Conservation (phyloP, 495 filamentous ascomycete species). For the Hypoxylon perforatum region DNA sequence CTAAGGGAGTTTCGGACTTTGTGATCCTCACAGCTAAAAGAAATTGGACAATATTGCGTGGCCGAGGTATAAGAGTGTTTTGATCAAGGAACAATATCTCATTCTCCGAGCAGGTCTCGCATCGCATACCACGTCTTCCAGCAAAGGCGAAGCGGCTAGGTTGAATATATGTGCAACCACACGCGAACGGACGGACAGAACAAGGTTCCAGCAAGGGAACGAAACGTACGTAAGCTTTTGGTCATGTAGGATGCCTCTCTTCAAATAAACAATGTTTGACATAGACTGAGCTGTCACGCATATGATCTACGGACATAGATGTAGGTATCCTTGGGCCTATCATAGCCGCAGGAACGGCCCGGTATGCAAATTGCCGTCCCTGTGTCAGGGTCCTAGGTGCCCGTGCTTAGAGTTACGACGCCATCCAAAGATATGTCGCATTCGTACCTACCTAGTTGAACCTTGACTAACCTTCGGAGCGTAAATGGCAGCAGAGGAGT, state of each 20-base stretch:
- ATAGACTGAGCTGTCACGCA: slow-evolving; percentile 23
- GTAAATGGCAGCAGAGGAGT: background rate
- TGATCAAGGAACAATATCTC: background rate
- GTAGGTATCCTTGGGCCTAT: slow-evolving; percentile 26
- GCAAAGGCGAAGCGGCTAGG: background rate
- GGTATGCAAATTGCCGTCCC: slow-evolving; percentile 21
- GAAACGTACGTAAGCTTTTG: slow-evolving; percentile 2
- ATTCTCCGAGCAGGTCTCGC: background rate
- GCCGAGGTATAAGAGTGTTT: background rate
- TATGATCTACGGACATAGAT: slow-evolving; percentile 18
- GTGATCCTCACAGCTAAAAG: background rate
- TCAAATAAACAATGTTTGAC: slow-evolving; percentile 18
- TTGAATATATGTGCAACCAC: background rate
- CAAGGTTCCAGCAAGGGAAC: background rate
- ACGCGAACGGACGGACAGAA: background rate
- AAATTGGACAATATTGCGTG: background rate
- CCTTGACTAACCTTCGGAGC: background rate
- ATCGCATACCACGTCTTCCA: background rate
- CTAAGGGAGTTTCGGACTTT: slow-evolving; percentile 1
- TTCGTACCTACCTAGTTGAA: background rate
- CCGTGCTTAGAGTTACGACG: background rate
- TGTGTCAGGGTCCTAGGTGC: slow-evolving; percentile 8
- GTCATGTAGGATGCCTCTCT: slow-evolving; percentile 3
- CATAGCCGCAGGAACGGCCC: slow-evolving; percentile 7
- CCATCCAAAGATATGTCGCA: background rate